Conservation (phyloP, 2,329 filamentous ascomycete species). For the Delphinella strobiligena region DNA sequence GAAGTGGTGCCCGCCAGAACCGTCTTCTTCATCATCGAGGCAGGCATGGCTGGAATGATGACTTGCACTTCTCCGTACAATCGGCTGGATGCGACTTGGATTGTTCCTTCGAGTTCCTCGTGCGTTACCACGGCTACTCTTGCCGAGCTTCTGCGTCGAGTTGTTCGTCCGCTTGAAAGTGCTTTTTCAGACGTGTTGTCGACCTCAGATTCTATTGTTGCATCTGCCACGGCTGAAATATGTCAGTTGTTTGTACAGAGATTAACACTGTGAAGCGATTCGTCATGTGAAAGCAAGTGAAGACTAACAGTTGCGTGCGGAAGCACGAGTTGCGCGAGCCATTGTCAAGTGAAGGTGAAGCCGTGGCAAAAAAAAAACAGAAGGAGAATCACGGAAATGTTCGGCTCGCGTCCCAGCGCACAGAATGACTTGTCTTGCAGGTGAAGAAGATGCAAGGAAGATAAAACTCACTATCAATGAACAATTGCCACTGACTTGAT, state of each 20-base stretch:
- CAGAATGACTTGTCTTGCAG: too few species aligned
- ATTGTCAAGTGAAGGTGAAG: not conserved
- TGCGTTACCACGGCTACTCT: constrained; percentile 3
- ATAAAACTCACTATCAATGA: not conserved
- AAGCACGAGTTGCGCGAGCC: constrained; percentile 6
- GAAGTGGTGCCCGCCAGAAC: not conserved
- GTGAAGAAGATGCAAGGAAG: not conserved
- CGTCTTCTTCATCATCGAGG: too few species aligned
- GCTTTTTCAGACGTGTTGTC: not conserved
- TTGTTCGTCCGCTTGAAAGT: not conserved
- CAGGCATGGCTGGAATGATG: constrained; percentile 7
- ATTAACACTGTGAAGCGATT: too few species aligned
- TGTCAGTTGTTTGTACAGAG: too few species aligned
- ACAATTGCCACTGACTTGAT: not conserved
- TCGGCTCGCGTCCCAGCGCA: too few species aligned
- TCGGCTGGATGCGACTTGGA: not conserved
- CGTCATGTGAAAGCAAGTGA: not conserved
- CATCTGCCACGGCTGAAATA: not conserved
- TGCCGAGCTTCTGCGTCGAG: not conserved
- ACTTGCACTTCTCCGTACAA: constrained; percentile 5
- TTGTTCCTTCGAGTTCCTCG: constrained; percentile 1
- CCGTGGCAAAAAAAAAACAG: not conserved
- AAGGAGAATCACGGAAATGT: not conserved
- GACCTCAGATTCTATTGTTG: not conserved
- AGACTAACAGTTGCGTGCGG: constrained; percentile 2